A percentile compares a stretch with the other conserved stretches of the same genome.
These are phyloP conservation scores for Ceratocystis cubensis DNA, from an alignment of 2,329 filamentous ascomycete species.

Conservation along the genomic window DNA sequence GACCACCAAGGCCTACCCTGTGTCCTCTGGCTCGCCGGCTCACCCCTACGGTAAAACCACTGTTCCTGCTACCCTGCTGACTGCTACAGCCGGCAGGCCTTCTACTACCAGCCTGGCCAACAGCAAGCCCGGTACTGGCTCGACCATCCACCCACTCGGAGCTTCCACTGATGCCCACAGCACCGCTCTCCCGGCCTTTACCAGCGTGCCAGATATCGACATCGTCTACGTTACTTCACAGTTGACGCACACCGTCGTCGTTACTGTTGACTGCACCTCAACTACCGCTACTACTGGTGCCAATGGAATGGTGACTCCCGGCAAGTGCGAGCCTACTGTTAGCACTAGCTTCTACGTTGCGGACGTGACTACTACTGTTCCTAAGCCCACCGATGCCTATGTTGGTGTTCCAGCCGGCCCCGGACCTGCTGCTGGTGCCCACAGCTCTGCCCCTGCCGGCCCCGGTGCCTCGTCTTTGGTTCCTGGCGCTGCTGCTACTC, in stretches of 20 bases:
- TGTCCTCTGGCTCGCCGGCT: not conserved
- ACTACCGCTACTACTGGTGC: constrained; percentile 2
- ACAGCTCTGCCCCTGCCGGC: not conserved
- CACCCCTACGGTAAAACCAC: not conserved
- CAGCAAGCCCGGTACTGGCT: not conserved
- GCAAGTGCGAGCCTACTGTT: not conserved
- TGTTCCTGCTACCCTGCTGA: not conserved
- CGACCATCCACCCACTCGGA: too few species aligned
- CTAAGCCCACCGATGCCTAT: not conserved
- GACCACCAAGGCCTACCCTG: not conserved
- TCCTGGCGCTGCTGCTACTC: constrained; percentile 4
- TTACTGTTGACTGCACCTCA: constrained; percentile 10
- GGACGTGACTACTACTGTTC: not conserved
- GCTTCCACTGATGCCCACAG: not conserved
- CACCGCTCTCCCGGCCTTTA: not conserved
- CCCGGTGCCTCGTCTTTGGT: not conserved
- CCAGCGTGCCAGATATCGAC: not conserved
- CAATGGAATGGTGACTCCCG: not conserved
- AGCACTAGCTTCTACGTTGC: not conserved
- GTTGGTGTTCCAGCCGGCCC: not conserved
- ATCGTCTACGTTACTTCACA: not conserved
- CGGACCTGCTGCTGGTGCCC: not conserved
- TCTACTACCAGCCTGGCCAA: not conserved
- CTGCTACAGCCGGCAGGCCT: not conserved
- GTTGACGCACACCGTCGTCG: not conserved